Conservation (phyloP, 2,329 filamentous ascomycete species). For the Purpureocillium lavendulum region DNA sequence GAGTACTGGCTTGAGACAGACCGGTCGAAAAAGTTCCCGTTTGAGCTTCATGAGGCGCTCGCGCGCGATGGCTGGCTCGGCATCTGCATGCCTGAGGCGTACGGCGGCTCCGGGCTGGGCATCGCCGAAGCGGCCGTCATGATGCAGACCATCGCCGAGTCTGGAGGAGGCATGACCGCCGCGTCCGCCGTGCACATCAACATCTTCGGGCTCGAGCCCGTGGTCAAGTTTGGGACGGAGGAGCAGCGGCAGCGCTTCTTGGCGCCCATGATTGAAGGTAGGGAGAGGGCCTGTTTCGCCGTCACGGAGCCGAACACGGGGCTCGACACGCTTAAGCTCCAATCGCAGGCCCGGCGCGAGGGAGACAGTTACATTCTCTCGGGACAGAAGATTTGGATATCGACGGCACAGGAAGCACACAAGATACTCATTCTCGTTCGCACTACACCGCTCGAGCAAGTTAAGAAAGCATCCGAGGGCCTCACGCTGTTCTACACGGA, state of each 20-base stretch:
- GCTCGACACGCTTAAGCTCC: constrained; percentile 66
- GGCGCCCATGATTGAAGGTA: constrained; percentile 62
- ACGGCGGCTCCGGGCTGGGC: constrained; percentile 67
- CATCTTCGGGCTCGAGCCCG: constrained; percentile 66
- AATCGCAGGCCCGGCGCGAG: constrained; percentile 47
- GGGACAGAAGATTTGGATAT: constrained; percentile 87
- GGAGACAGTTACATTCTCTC: constrained; percentile 58
- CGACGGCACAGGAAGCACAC: constrained; percentile 69
- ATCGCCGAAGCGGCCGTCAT: constrained; percentile 81
- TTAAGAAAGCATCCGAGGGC: constrained; percentile 61
- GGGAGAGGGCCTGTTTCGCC: constrained; percentile 69
- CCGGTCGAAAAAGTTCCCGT: constrained; percentile 60
- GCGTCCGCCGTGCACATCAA: constrained; percentile 56
- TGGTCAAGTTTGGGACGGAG: constrained; percentile 63
- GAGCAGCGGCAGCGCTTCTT: constrained; percentile 57
- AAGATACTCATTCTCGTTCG: constrained; percentile 79
- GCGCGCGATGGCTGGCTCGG: constrained; percentile 74
- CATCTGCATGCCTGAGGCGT: constrained; percentile 65
- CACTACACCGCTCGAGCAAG: constrained; percentile 61
- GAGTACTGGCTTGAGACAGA: constrained; percentile 72
- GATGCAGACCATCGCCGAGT: constrained; percentile 74
- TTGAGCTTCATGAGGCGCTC: constrained; percentile 66
- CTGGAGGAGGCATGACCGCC: constrained; percentile 69
- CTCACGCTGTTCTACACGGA: constrained; percentile 76
- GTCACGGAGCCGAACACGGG: constrained; percentile 80